These are phyloP conservation scores for Gossypium trilobum DNA, from an alignment of 441 rosid genomes.

Conservation along the genomic window DNA sequence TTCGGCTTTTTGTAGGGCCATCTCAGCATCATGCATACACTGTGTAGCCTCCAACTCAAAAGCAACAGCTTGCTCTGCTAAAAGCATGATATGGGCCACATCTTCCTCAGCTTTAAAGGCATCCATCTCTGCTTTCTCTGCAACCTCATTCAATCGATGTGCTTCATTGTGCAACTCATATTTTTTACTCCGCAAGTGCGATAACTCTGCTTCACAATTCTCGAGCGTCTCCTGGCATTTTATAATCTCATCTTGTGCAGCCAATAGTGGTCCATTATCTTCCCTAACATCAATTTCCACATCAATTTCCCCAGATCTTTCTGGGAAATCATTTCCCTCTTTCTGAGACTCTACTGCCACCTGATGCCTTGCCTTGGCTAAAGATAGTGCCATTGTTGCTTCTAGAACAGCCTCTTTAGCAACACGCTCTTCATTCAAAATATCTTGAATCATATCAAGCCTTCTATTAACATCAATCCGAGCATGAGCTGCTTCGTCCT, in stretches of 20 bases:
- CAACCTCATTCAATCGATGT: slow-evolving; percentile 57
- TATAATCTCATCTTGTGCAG: slow-evolving; percentile 53
- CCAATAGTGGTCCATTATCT: slow-evolving; percentile 34
- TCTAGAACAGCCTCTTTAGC: slow-evolving; percentile 71
- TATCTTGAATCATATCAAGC: slow-evolving; percentile 47
- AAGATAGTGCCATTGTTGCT: slow-evolving; percentile 71
- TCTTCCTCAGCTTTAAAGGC: slow-evolving; percentile 88
- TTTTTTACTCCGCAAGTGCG: slow-evolving; percentile 42
- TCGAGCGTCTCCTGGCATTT: slow-evolving; percentile 48
- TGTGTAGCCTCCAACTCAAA: slow-evolving; percentile 78
- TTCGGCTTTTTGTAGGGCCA: slow-evolving; percentile 64
- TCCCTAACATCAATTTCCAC: slow-evolving; percentile 22
- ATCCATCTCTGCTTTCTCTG: slow-evolving; percentile 57
- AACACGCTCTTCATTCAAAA: slow-evolving; percentile 49
- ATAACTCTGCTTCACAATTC: slow-evolving; percentile 50
- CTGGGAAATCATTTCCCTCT: slow-evolving; percentile 28
- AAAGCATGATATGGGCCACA: slow-evolving; percentile 73
- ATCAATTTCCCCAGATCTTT: slow-evolving; percentile 29
- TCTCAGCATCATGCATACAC: slow-evolving; percentile 65
- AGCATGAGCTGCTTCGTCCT: slow-evolving; percentile 65
- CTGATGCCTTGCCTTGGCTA: slow-evolving; percentile 71
- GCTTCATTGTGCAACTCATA: slow-evolving; percentile 69
- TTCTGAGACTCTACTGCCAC: slow-evolving; percentile 37
- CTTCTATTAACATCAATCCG: slow-evolving; percentile 52
- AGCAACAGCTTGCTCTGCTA: slow-evolving; percentile 97